Evolutionary conservation across 768 basidiomycete genomes (phyloP).

Genomic region (Xerocomus spinulosus): DNA sequence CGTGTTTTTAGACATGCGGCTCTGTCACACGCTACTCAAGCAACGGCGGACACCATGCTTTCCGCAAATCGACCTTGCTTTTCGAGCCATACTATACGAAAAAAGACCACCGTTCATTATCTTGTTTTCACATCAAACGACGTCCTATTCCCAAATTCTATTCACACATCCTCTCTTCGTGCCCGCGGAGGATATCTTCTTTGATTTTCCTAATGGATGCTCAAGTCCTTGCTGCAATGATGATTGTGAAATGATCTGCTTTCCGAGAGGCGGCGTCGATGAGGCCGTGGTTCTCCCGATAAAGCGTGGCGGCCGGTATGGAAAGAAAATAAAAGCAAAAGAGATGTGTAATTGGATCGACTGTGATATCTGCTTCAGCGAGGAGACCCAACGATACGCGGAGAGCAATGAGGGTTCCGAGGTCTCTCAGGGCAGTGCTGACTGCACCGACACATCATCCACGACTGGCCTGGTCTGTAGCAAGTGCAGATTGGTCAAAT

Average conservation of each 20-base stretch:
- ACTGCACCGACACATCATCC: conserved; percentile 29
- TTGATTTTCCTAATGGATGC: conserved; percentile 75
- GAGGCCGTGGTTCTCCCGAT: conserved; percentile 59
- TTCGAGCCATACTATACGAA: conserved; percentile 72
- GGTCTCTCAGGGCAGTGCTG: conserved; percentile 41
- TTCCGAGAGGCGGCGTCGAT: conserved; percentile 61
- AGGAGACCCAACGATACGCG: conserved; percentile 32
- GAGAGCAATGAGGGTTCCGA: conserved; percentile 44
- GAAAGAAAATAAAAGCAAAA: conserved; percentile 46
- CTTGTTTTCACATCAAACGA: conserved; percentile 75
- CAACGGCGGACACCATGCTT: conserved; percentile 76
- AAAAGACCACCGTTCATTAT: conserved; percentile 73
- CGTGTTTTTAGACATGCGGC: conserved; percentile 49
- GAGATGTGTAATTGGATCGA: conserved; percentile 86
- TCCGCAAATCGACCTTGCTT: conserved; percentile 74
- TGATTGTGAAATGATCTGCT: conserved; percentile 80
- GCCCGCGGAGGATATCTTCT: conserved; percentile 67
- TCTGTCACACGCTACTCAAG: conserved; percentile 60
- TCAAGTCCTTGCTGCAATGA: conserved; percentile 76
- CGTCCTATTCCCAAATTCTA: conserved; percentile 77
- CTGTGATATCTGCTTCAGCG: conserved; percentile 58
- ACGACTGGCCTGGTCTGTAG: conserved; percentile 60
- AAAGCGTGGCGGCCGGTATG: conserved; percentile 49
- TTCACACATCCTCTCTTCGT: conserved; percentile 71
- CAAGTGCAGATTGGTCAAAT: conserved; percentile 74